Percentiles rank a stretch among this genome's conserved stretches.
Conservation (phyloP, 2,329 filamentous ascomycete genomes). For the Colletotrichum melonis region DNA sequence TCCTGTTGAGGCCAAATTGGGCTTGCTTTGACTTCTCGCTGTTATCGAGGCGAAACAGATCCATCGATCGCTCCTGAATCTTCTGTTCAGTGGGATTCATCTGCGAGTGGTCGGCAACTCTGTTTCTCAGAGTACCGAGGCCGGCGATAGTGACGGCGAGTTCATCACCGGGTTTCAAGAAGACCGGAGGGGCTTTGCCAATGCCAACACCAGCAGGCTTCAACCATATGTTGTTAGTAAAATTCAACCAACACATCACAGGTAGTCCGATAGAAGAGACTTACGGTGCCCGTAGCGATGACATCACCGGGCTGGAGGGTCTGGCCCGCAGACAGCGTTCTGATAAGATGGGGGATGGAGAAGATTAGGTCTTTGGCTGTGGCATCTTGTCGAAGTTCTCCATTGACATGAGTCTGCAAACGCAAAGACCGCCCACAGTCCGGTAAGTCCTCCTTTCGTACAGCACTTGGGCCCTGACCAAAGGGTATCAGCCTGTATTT, state of each 20-base stretch:
- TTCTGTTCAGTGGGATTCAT: slow-evolving; percentile 42
- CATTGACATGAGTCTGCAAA: slow-evolving; percentile 58
- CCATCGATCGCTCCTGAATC: background rate
- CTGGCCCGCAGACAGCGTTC: slow-evolving; percentile 52
- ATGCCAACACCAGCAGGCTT: slow-evolving; percentile 59
- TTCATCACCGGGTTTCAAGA: slow-evolving; percentile 53
- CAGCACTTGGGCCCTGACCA: slow-evolving; percentile 60
- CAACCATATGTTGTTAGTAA: background rate
- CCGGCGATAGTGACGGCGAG: slow-evolving; percentile 53
- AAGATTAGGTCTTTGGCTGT: slow-evolving; percentile 60
- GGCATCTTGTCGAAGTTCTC: slow-evolving; percentile 56
- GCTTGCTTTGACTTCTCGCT: slow-evolving; percentile 35
- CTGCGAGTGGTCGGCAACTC: slow-evolving; percentile 41
- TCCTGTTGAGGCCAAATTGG: slow-evolving; percentile 43
- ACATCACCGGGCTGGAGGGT: slow-evolving; percentile 59
- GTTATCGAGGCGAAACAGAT: slow-evolving; percentile 30
- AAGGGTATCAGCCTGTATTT: background rate
- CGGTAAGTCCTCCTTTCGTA: slow-evolving; percentile 57
- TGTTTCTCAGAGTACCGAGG: slow-evolving; percentile 54
- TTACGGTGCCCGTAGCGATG: slow-evolving; percentile 55
- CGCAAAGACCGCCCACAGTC: slow-evolving; percentile 45
- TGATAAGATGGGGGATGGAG: slow-evolving; percentile 53
- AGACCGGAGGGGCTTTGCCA: slow-evolving; percentile 54
- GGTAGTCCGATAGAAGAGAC: background rate
- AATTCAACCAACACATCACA: background rate